These are phyloP conservation scores for Phyllosticta capitalensis DNA, from an alignment of 2,329 filamentous ascomycete species.

Conservation along the genomic window DNA sequence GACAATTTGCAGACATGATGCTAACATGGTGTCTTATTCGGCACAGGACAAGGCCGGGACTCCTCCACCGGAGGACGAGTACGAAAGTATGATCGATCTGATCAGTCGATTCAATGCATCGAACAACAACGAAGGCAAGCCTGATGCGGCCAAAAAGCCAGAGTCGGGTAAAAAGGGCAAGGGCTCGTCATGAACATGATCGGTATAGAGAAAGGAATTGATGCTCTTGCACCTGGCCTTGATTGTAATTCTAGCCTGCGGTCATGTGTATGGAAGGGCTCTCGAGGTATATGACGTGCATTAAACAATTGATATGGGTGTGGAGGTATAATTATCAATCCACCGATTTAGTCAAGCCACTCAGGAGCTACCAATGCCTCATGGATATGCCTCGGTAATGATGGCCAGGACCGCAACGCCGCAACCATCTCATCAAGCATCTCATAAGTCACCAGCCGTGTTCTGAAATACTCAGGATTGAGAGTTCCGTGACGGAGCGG, in stretches of 20 bases:
- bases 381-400: slow-evolving; percentile 14
- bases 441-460: slow-evolving; percentile 23
- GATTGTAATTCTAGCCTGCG: neutral
- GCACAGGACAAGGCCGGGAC: slow-evolving; percentile 3
- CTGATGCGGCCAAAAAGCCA: too few species aligned
- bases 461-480: slow-evolving; percentile 22
- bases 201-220: neutral
- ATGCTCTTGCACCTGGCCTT: neutral
- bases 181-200: neutral
- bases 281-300: too few species aligned
- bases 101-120: slow-evolving; percentile 20
- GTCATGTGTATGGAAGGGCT: neutral
- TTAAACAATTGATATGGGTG: too few species aligned
- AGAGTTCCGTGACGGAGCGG: slow-evolving; percentile 24
- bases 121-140: neutral
- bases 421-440: slow-evolving; percentile 22
- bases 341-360: too few species aligned
- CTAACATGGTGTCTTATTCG: neutral
- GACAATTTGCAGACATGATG: neutral
- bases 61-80: neutral
- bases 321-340: too few species aligned
- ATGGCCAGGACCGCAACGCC: slow-evolving; percentile 28
- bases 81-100: slow-evolving; percentile 12
- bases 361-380: neutral
- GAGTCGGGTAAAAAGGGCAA: neutral